Evolutionary conservation across 768 basidiomycete species (phyloP), one percentile per base, ranked within the genome.

Genomic region (Russula compacta): DNA sequence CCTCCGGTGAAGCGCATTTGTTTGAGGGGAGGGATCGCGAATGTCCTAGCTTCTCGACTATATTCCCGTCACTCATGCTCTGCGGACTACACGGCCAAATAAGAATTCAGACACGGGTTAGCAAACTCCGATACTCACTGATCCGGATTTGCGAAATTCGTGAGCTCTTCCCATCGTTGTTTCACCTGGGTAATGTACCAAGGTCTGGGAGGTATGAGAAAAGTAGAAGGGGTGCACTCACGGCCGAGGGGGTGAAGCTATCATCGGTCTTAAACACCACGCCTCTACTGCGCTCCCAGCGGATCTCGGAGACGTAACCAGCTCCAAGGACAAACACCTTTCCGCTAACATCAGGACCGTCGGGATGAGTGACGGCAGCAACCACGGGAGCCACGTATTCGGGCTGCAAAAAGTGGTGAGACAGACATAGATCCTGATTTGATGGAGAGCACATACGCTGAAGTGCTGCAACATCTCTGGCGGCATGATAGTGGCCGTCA

Each of bases 401-500:
- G 14, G 97, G 97, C 85, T 92, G 50, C 6, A 17, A 29, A 14
- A 1, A 2, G n/a, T 35, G 19, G 29, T 59, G 19, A 53, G 55
- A 40, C n/a, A 44, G 36, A 32, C 17, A 32, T 36, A 33, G 19
- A 38, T 29, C 24, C 12, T 19, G 0, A 7, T 19, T 14, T 11
- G 55, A 7, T 10, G 21, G 48, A 53, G 9, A 48, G 24, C 33
- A 53, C 67, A 11, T 71, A 87, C 88, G 71, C 86, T 86, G 43
- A 97, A 75, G 68, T 90, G 88, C n/a, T 81, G 86, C 57, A 98
- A 82, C 82, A 97, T 85, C 59, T 98, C 95, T 19, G 89, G 87
- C 9, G 95, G 90, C 89, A 98, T 91, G 67, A 95, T 78, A 0
- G 93, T 97, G 69, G 87, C 94, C 3, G 94, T 97, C 95, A 98